Conservation (phyloP, 2,329 filamentous ascomycete species). For the Teratosphaeria nubilosa region DNA sequence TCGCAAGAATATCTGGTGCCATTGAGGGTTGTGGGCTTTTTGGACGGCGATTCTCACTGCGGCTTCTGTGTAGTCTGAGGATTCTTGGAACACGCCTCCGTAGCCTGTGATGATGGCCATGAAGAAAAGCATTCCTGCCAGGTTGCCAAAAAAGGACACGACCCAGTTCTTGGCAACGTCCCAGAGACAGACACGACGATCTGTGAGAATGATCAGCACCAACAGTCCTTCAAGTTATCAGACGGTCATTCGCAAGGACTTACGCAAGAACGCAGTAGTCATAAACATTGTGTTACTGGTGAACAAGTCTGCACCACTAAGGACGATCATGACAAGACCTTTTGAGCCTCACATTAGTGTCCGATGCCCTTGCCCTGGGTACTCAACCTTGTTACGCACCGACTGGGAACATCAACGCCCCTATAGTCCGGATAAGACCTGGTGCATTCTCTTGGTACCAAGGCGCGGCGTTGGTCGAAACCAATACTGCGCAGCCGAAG, state of each 20-base stretch:
- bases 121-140: slow-evolving; percentile 24
- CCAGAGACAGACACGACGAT: slow-evolving; percentile 26
- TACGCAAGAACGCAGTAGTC: slow-evolving; percentile 32
- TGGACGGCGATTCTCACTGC: slow-evolving; percentile 38
- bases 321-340: slow-evolving; percentile 20
- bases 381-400: slow-evolving; percentile 7
- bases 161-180: slow-evolving; percentile 21
- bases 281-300: slow-evolving; percentile 29
- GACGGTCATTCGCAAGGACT: background rate
- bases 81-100: slow-evolving; percentile 23
- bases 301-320: slow-evolving; percentile 26
- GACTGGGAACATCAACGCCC: slow-evolving; percentile 26
- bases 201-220: background rate
- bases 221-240: background rate
- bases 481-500: slow-evolving; percentile 37
- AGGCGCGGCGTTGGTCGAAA: slow-evolving; percentile 19
- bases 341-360: background rate
- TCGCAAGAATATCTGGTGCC: slow-evolving; percentile 45
- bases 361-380: background rate
- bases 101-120: slow-evolving; percentile 22
- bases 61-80: slow-evolving; percentile 32
- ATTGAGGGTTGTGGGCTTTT: slow-evolving; percentile 41
- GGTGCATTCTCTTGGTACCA: slow-evolving; percentile 27
- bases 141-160: slow-evolving; percentile 24
- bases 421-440: slow-evolving; percentile 23